These are phyloP conservation scores for Ambrosiella beaveri DNA, from an alignment of 2,329 filamentous ascomycete species.

Conservation along the genomic window DNA sequence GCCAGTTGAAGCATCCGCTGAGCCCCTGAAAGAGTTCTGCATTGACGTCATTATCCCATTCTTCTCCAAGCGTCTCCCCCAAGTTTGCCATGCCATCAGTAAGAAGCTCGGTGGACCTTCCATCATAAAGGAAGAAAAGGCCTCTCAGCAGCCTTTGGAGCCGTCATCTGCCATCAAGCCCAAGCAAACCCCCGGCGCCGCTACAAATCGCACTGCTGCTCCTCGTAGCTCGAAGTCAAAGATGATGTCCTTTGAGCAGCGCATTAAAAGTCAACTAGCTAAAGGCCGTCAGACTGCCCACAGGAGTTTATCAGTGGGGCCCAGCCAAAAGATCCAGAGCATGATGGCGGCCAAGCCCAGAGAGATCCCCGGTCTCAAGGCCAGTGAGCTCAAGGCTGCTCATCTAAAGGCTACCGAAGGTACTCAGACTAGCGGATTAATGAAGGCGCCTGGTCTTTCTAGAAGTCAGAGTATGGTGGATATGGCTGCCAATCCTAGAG, in stretches of 20 bases:
- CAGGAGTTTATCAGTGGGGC: constrained; percentile 38
- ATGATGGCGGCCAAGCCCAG: constrained; percentile 52
- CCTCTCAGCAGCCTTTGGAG: constrained; percentile 23
- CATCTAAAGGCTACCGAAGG: constrained; percentile 23
- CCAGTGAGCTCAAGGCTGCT: constrained; percentile 41
- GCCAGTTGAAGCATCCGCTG: constrained; percentile 29
- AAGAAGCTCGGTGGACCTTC: constrained; percentile 60
- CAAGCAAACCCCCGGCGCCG: constrained; percentile 34
- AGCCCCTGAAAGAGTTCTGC: constrained; percentile 60
- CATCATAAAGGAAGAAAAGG: constrained; percentile 19
- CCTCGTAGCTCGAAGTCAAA: constrained; percentile 46
- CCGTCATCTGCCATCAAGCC: constrained; percentile 26
- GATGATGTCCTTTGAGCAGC: constrained; percentile 23
- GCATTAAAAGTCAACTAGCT: constrained; percentile 8
- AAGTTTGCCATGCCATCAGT: constrained; percentile 52
- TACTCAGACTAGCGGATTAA: constrained; percentile 11
- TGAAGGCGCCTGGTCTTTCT: constrained; percentile 25
- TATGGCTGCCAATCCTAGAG: constrained; percentile 34
- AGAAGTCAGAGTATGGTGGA: constrained; percentile 31
- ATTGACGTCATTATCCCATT: constrained; percentile 68
- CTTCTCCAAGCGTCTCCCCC: constrained; percentile 59
- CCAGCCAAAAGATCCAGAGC: constrained; percentile 41
- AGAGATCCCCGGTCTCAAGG: constrained; percentile 42
- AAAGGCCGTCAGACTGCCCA: constrained; percentile 16
- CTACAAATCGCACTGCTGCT: constrained; percentile 33